Evolutionary conservation across 1,139 yeast genomes (phyloP).

Genomic region (Nadsonia commutata): DNA sequence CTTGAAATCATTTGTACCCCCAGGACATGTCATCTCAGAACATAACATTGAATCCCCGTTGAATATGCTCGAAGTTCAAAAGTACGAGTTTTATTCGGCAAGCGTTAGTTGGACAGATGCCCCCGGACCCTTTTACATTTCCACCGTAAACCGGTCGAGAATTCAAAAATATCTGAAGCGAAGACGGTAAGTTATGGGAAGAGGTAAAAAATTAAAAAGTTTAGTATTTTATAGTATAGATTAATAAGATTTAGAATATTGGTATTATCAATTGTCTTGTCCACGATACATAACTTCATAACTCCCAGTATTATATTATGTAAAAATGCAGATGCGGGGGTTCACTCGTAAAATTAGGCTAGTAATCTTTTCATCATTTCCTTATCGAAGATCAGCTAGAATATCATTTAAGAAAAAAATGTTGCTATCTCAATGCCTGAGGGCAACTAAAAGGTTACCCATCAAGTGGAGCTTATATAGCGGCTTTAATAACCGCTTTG

Average conservation of each 20-base stretch:
- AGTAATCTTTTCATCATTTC: too few relatives aligned
- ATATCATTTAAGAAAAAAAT: too few relatives aligned
- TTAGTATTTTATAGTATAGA: too few relatives aligned
- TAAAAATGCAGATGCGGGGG: too few relatives aligned
- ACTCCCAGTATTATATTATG: too few relatives aligned
- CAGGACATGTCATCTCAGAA: slow-evolving; percentile 39
- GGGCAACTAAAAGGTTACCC: neutral
- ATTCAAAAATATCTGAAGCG: slow-evolving; percentile 8
- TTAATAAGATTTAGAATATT: too few relatives aligned
- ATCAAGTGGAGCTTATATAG: neutral
- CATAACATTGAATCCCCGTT: slow-evolving; percentile 35
- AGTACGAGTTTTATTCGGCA: slow-evolving; percentile 48
- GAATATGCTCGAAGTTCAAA: slow-evolving; percentile 51
- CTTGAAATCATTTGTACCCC: slow-evolving; percentile 54
- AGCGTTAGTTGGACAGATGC: slow-evolving; percentile 87
- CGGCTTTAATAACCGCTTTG: neutral
- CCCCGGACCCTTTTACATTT: slow-evolving; percentile 66
- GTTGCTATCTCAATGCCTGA: neutral
- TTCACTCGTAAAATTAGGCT: too few relatives aligned
- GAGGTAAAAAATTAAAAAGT: too few relatives aligned
- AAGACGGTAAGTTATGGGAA: too few relatives aligned
- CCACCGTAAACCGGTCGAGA: slow-evolving; percentile 41
- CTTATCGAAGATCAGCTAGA: too few relatives aligned
- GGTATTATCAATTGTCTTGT: too few relatives aligned
- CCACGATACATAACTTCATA: too few relatives aligned